A percentile compares a stretch with the other conserved stretches of the same genome.
Conservation (phyloP, 2,329 filamentous ascomycete genomes). For the Cladosporium sp. region DNA sequence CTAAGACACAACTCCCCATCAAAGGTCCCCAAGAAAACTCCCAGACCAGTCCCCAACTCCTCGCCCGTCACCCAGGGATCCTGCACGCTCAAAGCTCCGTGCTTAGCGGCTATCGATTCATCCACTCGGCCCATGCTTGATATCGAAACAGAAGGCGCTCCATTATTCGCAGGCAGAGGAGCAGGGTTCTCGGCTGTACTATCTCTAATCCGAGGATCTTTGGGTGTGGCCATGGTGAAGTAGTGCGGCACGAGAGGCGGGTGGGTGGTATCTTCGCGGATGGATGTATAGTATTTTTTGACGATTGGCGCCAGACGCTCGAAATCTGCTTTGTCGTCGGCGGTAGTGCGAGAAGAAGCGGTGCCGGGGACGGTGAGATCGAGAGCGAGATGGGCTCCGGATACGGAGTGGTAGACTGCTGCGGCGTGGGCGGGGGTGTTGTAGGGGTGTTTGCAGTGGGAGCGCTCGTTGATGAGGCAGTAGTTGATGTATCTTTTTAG, state of each 20-base stretch:
- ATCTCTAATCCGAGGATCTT: slow-evolving; percentile 6
- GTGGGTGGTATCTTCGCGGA: slow-evolving; percentile 6
- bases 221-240: slow-evolving; percentile 15
- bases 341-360: background rate
- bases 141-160: slow-evolving; percentile 7
- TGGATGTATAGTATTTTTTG: slow-evolving; percentile 9
- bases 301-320: slow-evolving; percentile 9
- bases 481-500: slow-evolving; percentile 15
- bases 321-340: slow-evolving; percentile 6
- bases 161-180: background rate
- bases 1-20: slow-evolving; percentile 9
- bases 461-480: slow-evolving; percentile 14
- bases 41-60: slow-evolving; percentile 6
- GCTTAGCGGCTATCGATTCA: background rate
- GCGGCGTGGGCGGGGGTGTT: slow-evolving; percentile 14
- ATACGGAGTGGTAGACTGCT: slow-evolving; percentile 16
- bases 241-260: slow-evolving; percentile 13
- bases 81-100: background rate
- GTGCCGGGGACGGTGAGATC: background rate
- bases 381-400: slow-evolving; percentile 9
- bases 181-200: background rate
- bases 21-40: slow-evolving; percentile 12
- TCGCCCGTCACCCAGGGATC: slow-evolving; percentile 16
- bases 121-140: slow-evolving; percentile 14
- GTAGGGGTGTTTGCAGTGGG: slow-evolving; percentile 6